Evolutionary conservation across 2,329 filamentous ascomycete genomes (phyloP), one percentile per base, ranked within the genome.

Genomic region (Nannizziopsis arthrosporioides): DNA sequence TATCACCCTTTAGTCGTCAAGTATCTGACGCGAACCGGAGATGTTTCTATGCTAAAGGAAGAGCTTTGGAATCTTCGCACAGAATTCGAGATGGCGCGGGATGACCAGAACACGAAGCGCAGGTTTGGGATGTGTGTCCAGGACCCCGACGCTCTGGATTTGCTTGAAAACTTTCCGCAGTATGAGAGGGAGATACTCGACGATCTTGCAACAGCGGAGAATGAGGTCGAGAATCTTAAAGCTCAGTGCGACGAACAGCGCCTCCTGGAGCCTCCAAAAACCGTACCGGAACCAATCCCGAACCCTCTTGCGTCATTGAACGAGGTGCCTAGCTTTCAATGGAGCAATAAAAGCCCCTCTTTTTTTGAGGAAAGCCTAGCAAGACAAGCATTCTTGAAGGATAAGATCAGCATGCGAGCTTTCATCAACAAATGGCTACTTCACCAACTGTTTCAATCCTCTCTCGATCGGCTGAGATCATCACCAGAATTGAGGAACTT

Each of bases 381-480:
- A n/a, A 32, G 9, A 8, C 8, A 40, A 14, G 19, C 36, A 12
- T 40, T 40, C n/a, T 32, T 51, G 1, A 15, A 44, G 5, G 48
- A 49, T 5, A 36, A 55, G 27, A 53, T 51, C 22, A 39, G 54
- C n/a, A 55, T 54, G 15, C 44, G 51, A 10, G 46, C 47, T 6
- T 62, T 60, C 41, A 54, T 63, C 44, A 59, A 61, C 27, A 58
- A 54, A 47, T 63, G 61, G 61, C 55, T 62, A 31, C 57, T 63
- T 0, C 59, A 64, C 34, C 56, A 58, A 19, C 53, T 64, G 2
- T 56, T 60, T 8, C 60, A 57, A 27, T 64, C 61, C 1, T 55
- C 55, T 1, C 42, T 61, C 17, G 56, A 60, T 32, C 56, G 53
- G 1, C 49, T 61, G 10, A 59, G 59, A 14, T 53, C 54, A n/a